Evolutionary conservation across 768 basidiomycete species (phyloP), one percentile per base, ranked within the genome.

Genomic region (Suillus subalutaceus): DNA sequence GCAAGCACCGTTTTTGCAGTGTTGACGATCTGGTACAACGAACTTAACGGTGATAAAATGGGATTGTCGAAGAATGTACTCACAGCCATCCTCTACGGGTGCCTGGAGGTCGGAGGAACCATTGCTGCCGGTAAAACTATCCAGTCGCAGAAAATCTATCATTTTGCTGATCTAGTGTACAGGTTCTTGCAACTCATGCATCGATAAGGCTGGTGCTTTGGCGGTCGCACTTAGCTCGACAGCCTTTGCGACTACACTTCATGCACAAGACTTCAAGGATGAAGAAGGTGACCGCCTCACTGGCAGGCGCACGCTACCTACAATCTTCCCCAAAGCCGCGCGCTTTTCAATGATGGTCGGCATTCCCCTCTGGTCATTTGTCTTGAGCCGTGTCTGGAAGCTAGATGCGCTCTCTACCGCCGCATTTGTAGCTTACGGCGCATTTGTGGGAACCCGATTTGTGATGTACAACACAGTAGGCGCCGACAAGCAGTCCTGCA

Each of bases 181-280:
- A 72, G 79, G 58, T 63, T 67, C n/a, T 63, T 69, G 5, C 62
- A 57, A 4, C 65, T 80, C 26, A 78, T 75, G 37, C 65, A 41
- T 60, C 10, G 59, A 60, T 20, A 2, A 72, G 7, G 76, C 75
- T 0, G 77, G 72, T 4, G 67, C 70, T 46, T 66, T 78, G 6
- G 77, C 83, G 0, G 67, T 80, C 41, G 72, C 73, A 52, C 65
- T 81, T 57, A 82, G 80, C 32, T 73, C 78, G 9, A 74, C 75
- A 0, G 78, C 83, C 18, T 77, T 84, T 43, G 70, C 79, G 2
- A 83, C 84, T 0, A 85, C 84, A 4, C 80, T 84, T 13, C 83
- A 85, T 26, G 79, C 82, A 3, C 82, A 84, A 70, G 85, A 85
- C 65, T 85, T 82, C 65, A 75, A 80, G 37, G 85, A 85, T 63